Evolutionary conservation across 768 basidiomycete genomes (phyloP).

Genomic region (Cystofilobasidium macerans): DNA sequence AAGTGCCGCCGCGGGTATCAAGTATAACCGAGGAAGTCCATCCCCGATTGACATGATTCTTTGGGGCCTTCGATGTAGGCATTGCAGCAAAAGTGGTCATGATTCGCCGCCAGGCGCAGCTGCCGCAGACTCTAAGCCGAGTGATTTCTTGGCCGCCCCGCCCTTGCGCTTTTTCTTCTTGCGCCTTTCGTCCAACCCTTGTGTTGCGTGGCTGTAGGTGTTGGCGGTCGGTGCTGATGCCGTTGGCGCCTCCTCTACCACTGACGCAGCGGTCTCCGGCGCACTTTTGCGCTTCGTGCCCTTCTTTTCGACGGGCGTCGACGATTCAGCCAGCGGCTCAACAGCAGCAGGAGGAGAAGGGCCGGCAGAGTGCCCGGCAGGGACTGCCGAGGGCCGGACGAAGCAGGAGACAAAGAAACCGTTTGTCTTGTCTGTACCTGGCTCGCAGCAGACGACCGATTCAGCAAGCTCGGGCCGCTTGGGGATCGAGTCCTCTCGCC

Average conservation of each 20-base stretch:
- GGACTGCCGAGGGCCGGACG: slow-evolving; percentile 36
- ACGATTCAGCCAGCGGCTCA: neutral
- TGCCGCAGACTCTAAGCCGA: no score
- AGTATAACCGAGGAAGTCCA: slow-evolving; percentile 17
- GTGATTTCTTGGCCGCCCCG: neutral
- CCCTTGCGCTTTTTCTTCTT: slow-evolving; percentile 8
- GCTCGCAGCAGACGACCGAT: slow-evolving; percentile 36
- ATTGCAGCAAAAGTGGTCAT: no score
- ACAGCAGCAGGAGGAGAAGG: neutral
- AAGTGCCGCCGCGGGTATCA: neutral
- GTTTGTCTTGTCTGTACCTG: slow-evolving; percentile 65
- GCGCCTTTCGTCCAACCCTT: neutral
- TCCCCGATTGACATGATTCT: slow-evolving; percentile 14
- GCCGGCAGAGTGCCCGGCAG: neutral
- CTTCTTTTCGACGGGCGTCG: neutral
- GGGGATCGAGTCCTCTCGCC: slow-evolving; percentile 55
- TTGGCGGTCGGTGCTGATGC: neutral
- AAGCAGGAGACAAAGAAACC: slow-evolving; percentile 99
- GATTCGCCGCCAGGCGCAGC: neutral
- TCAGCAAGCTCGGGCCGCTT: slow-evolving; percentile 47
- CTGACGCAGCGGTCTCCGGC: neutral
- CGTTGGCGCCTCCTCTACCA: neutral
- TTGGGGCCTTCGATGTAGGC: neutral
- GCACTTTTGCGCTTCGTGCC: neutral
- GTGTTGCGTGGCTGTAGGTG: neutral